Conservation (phyloP, 108 stramenopile species). For the Stephanodiscus triporus region DNA sequence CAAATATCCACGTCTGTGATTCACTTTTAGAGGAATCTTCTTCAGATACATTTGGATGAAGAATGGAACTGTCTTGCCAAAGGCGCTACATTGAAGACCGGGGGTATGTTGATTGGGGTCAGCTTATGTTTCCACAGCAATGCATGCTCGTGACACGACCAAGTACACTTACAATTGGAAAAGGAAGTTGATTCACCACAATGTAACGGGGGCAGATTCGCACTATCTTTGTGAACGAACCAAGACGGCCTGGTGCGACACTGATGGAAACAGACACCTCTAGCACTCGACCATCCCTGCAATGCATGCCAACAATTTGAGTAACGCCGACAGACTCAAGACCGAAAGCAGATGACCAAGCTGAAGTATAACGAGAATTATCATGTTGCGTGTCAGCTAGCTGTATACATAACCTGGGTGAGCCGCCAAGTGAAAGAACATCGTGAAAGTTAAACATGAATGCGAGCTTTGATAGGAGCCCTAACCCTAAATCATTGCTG, state of each 20-base stretch:
- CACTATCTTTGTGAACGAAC: conserved; percentile 94
- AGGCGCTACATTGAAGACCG: conserved; percentile 46
- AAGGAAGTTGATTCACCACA: conserved; percentile 78
- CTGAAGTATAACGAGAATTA: conserved; percentile 59
- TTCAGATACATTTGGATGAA: conserved; percentile 54
- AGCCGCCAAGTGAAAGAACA: conserved; percentile 60
- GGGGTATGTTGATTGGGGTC: background rate
- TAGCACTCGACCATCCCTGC: conserved; percentile 77
- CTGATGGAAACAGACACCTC: conserved; percentile 86
- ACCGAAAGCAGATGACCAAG: conserved; percentile 88
- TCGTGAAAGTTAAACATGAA: conserved; percentile 97
- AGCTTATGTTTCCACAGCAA: background rate
- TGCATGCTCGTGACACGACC: background rate
- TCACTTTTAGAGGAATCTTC: conserved; percentile 24
- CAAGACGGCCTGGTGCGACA: conserved; percentile 89
- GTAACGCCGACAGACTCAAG: conserved; percentile 96
- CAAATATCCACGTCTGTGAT: conserved; percentile 57
- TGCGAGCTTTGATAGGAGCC: conserved; percentile 70
- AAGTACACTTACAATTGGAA: conserved; percentile 51
- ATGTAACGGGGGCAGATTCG: conserved; percentile 91
- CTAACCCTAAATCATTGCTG: conserved; percentile 73
- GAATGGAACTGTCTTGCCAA: conserved; percentile 90
- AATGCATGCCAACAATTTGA: conserved; percentile 89
- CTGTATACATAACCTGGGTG: conserved; percentile 80
- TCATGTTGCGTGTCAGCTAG: conserved; percentile 59